Evolutionary conservation across 202 grass and related monocot genomes (phyloP), one percentile per base, ranked within the genome.

Genomic region (Panicum virgatum): DNA sequence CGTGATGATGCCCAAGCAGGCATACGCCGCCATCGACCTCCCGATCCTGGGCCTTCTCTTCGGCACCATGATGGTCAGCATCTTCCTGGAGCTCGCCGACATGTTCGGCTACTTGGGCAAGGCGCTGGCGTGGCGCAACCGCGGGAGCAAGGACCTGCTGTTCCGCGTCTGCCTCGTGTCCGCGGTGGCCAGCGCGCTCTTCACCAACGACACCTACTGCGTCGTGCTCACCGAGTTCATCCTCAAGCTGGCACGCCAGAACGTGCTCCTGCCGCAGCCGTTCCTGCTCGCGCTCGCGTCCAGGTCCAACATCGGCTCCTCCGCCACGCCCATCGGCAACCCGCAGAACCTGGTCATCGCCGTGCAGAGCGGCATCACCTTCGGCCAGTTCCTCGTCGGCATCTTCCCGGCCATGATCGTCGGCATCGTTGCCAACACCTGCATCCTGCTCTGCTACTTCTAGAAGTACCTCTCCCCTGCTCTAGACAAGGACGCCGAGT

Each of bases 261-360:
- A 99, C 82, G 88, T 90, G 68, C 82, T 99, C 18, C 93, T 91
- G 11, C 85, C 96, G 37, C 91, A 95, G 85, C 96, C 96, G 0
- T 99, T 96, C 86, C 93, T 99, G 23, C 88, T 99, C 2, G 96
- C 93, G 1, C 88, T 99, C 5, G 96, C 96, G 0, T 93, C 93
- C 36, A 99, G 96, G 68, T 87, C 96, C 42, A 99, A 99, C 83
- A 96, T 99, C 60, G 96, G 96, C 1, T 99, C 96, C 0, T 30
- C 96, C 6, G 83, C 93, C 0, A 99, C 96, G 22, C 96, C 96
- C 6, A 99, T 99, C 72, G 96, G 96, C 3, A 99, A 99, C 89
- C 96, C 96, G 27, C 96, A 99, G 84, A 99, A 99, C 87, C 89
- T 99, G 14, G 93, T 99, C 39, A 99, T 99, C 71, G 96, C 96